These are phyloP conservation scores for Trypanosoma theileri DNA, from an alignment of 208 protist species.

Conservation along the genomic window DNA sequence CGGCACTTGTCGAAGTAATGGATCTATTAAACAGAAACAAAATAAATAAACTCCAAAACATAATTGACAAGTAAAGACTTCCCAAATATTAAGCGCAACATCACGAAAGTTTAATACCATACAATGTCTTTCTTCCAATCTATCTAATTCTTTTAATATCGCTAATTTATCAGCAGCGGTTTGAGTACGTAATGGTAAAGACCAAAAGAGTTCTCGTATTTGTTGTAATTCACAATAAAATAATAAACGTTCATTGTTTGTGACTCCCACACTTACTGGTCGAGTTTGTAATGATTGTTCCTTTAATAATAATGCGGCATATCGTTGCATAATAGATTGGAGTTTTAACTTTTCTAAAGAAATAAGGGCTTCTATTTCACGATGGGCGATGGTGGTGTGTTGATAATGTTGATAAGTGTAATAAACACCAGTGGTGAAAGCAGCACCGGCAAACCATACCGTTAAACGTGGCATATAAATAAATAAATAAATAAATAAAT, in stretches of 20 bases:
- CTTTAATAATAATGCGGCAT: slow-evolving; percentile 20
- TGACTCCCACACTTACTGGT: slow-evolving; percentile 12
- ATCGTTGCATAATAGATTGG: slow-evolving; percentile 29
- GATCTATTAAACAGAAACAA: slow-evolving; percentile 42
- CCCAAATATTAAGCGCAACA: slow-evolving; percentile 30
- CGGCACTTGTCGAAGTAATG: slow-evolving; percentile 4
- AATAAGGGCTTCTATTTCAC: slow-evolving; percentile 22
- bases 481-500: slow-evolving; percentile 2
- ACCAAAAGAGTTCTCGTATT: slow-evolving; percentile 35
- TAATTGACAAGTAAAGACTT: slow-evolving; percentile 38
- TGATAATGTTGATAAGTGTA: slow-evolving; percentile 52
- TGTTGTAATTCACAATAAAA: slow-evolving; percentile 66
- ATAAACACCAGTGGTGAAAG: slow-evolving; percentile 22
- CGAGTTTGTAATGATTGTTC: background rate
- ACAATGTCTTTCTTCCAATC: slow-evolving; percentile 51
- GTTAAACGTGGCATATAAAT: slow-evolving; percentile 53
- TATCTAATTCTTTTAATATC: slow-evolving; percentile 35
- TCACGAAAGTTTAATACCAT: slow-evolving; percentile 61
- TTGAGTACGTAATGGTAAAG: slow-evolving; percentile 29
- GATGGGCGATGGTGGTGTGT: slow-evolving; percentile 32
- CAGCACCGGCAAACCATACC: slow-evolving; percentile 35
- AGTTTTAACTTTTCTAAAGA: slow-evolving; percentile 24
- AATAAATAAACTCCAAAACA: slow-evolving; percentile 53
- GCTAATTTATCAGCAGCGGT: slow-evolving; percentile 37
- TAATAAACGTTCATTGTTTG: slow-evolving; percentile 48